Evolutionary conservation across 2,329 filamentous ascomycete species (phyloP).

Genomic region (Ophiostoma sp.): DNA sequence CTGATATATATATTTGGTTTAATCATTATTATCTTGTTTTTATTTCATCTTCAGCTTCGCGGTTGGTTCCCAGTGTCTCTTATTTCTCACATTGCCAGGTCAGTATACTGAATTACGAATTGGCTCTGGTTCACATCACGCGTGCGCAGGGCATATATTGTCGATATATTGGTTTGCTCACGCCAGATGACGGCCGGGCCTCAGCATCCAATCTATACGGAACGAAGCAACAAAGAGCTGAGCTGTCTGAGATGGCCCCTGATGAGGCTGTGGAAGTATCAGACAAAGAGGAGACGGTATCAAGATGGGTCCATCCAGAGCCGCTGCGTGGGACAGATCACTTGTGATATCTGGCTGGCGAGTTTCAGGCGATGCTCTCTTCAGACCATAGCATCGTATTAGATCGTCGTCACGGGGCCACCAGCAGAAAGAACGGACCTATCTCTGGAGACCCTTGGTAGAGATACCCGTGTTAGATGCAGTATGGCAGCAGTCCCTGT

Average conservation of each 20-base stretch:
- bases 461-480: background rate
- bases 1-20: no score
- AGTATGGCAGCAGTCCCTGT: background rate
- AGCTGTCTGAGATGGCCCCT: background rate
- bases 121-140: background rate
- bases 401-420: background rate
- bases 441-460: slow-evolving; percentile 11
- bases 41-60: no score
- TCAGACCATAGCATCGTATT: background rate
- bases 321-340: background rate
- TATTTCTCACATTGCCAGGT: no score
- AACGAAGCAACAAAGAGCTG: slow-evolving; percentile 2
- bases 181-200: background rate
- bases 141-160: background rate
- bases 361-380: background rate
- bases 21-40: no score
- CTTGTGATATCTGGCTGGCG: background rate
- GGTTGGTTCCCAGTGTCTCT: no score
- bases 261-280: background rate
- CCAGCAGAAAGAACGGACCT: background rate
- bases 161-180: background rate
- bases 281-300: background rate
- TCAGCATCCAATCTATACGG: background rate
- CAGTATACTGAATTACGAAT: no score
- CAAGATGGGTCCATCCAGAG: background rate